Percentiles rank a stretch among this genome's conserved stretches.
phyloP scores from a whole-genome alignment of 2,329 filamentous ascomycete genomes.

The Acrocalymma vagum region DNA sequence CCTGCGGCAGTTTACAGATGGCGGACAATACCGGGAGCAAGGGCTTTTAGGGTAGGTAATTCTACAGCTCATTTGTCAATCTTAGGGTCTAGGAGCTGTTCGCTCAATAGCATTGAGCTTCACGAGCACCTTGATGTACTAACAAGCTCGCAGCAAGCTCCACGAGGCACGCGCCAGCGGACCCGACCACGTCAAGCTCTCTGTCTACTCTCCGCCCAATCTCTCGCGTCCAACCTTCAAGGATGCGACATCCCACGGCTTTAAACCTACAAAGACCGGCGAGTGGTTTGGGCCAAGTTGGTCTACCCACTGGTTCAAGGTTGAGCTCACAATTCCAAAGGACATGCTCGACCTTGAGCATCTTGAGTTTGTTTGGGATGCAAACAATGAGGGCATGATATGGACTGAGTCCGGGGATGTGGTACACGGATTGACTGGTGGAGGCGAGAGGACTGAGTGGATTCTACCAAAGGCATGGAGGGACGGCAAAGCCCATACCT shows the following conservation, averaged over 20 bases:
- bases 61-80: slow-evolving; percentile 18
- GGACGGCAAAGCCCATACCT: slow-evolving; percentile 84
- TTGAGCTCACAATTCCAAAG: slow-evolving; percentile 78
- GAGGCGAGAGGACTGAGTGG: slow-evolving; percentile 90
- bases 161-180: slow-evolving; percentile 74
- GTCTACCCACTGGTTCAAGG: slow-evolving; percentile 97
- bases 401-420: slow-evolving; percentile 92
- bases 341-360: slow-evolving; percentile 78
- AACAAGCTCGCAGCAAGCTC: slow-evolving; percentile 66
- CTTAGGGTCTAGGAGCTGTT: background rate
- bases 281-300: slow-evolving; percentile 90
- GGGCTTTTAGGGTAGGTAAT: slow-evolving; percentile 73
- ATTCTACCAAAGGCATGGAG: slow-evolving; percentile 82
- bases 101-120: background rate
- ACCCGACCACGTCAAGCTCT: slow-evolving; percentile 80
- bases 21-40: slow-evolving; percentile 74
- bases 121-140: slow-evolving; percentile 11
- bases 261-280: slow-evolving; percentile 77
- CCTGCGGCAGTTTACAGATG: slow-evolving; percentile 80
- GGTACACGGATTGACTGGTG: slow-evolving; percentile 89
- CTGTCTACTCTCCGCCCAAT: slow-evolving; percentile 83
- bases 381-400: slow-evolving; percentile 91
- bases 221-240: slow-evolving; percentile 84
- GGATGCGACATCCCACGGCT: slow-evolving; percentile 80
- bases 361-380: slow-evolving; percentile 97